phyloP scores from a whole-genome alignment of 192 early-diverging fungal species.

The Rhizophagus sp. region DNA sequence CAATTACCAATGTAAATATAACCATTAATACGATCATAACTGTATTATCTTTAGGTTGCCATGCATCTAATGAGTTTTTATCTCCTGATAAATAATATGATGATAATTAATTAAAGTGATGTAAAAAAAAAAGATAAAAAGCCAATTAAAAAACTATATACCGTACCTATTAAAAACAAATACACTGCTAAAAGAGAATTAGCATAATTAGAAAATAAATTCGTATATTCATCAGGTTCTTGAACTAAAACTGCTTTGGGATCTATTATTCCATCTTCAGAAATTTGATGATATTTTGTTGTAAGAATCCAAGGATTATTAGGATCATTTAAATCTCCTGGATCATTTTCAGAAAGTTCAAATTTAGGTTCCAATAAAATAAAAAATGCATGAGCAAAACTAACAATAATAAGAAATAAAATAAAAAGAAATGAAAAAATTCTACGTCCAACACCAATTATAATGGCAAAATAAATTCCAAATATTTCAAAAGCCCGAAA shows the following conservation, averaged over 20 bases:
- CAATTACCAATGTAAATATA: background rate
- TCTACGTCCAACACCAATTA: background rate
- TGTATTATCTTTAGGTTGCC: background rate
- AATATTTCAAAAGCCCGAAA: background rate
- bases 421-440: background rate
- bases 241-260: no score
- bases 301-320: constrained; percentile 4
- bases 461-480: constrained; percentile 15
- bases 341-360: background rate
- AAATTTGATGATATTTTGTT: background rate
- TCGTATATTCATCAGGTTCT: no score
- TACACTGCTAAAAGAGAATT: no score
- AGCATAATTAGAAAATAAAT: no score
- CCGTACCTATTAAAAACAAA: no score
- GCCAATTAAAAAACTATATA: no score
- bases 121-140: no score
- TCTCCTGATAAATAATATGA: background rate
- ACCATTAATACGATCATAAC: background rate
- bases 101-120: no score
- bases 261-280: background rate
- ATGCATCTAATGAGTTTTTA: background rate
- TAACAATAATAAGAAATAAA: background rate
- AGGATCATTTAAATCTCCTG: background rate
- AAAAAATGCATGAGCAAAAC: background rate
- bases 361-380: background rate